Percentiles rank a stretch among this genome's conserved stretches.
Evolutionary conservation across 2,329 filamentous ascomycete species (phyloP).

Genomic region (Pleomassaria siparia): DNA sequence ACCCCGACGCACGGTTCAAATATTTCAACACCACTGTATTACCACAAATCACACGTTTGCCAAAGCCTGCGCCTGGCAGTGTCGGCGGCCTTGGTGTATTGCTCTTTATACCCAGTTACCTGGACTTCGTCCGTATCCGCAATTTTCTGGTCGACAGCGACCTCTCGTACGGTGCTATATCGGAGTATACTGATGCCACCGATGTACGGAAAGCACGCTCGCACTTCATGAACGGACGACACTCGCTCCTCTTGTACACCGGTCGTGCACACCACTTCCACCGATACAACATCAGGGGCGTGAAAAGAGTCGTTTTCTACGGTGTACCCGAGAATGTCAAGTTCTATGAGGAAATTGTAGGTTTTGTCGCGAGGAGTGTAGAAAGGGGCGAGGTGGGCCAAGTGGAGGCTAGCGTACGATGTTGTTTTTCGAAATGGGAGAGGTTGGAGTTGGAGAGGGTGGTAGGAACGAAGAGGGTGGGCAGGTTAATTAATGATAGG

Average conservation of each 20-base stretch:
- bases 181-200: slow-evolving; percentile 79
- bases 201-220: slow-evolving; percentile 83
- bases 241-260: slow-evolving; percentile 84
- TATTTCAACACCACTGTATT: slow-evolving; percentile 85
- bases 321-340: slow-evolving; percentile 83
- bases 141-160: slow-evolving; percentile 84
- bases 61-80: slow-evolving; percentile 55
- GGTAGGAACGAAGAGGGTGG: slow-evolving; percentile 77
- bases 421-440: slow-evolving; percentile 86
- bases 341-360: slow-evolving; percentile 77
- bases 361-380: slow-evolving; percentile 59
- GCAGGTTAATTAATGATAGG: slow-evolving; percentile 79
- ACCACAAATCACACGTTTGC: slow-evolving; percentile 70
- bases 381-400: slow-evolving; percentile 60
- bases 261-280: slow-evolving; percentile 97
- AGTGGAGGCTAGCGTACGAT: slow-evolving; percentile 53
- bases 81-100: slow-evolving; percentile 63
- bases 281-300: slow-evolving; percentile 79
- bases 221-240: slow-evolving; percentile 81
- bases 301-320: slow-evolving; percentile 85
- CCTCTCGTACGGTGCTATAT: slow-evolving; percentile 77
- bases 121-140: slow-evolving; percentile 90
- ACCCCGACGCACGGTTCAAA: slow-evolving; percentile 86
- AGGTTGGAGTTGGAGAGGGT: slow-evolving; percentile 84
- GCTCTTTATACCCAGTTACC: slow-evolving; percentile 88